These are phyloP conservation scores for Trichosporon coremiiforme DNA, from an alignment of 1,284 basidiomycete species.

Conservation along the genomic window DNA sequence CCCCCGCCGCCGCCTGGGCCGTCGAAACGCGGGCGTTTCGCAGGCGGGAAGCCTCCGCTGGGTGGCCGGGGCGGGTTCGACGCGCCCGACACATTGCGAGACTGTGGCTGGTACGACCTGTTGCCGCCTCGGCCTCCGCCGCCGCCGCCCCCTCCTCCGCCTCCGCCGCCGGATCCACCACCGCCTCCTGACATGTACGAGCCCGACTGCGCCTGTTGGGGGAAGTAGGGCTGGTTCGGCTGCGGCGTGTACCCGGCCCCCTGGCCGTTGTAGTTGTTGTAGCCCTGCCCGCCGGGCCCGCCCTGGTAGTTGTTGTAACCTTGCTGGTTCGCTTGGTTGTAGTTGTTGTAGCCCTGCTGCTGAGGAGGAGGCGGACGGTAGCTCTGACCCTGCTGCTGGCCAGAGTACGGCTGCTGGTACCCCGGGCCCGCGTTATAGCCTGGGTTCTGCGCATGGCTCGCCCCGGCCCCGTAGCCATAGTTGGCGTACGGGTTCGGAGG, in stretches of 20 bases:
- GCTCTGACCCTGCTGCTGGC: conserved; percentile 22
- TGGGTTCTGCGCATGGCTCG: conserved; percentile 35
- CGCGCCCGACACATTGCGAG: conserved; percentile 12
- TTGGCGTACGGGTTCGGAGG: conserved; percentile 50
- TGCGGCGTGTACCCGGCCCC: conserved; percentile 26
- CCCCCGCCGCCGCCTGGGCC: conserved; percentile 58
- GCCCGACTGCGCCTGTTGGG: conserved; percentile 20
- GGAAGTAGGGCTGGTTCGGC: conserved; percentile 36
- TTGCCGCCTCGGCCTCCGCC: conserved; percentile 26
- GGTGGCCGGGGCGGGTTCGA: conserved; percentile 12
- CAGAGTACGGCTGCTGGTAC: conserved; percentile 12
- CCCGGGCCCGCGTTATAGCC: conserved; percentile 19
- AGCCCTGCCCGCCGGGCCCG: conserved; percentile 27
- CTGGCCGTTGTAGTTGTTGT: conserved; percentile 23
- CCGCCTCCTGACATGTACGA: conserved; percentile 18
- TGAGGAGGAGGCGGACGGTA: conserved; percentile 23
- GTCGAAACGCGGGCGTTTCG: conserved; percentile 82
- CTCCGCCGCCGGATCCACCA: conserved; percentile 10
- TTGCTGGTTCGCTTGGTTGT: conserved; percentile 21
- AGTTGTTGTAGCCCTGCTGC: conserved; percentile 23
- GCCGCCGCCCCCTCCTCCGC: not conserved
- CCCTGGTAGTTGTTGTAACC: conserved; percentile 23
- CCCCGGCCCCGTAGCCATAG: conserved; percentile 54
- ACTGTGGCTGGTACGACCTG: conserved; percentile 42
- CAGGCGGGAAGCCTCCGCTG: conserved; percentile 40